phyloP scores from a whole-genome alignment of 2,329 filamentous ascomycete genomes.

The Curvularia sp. region DNA sequence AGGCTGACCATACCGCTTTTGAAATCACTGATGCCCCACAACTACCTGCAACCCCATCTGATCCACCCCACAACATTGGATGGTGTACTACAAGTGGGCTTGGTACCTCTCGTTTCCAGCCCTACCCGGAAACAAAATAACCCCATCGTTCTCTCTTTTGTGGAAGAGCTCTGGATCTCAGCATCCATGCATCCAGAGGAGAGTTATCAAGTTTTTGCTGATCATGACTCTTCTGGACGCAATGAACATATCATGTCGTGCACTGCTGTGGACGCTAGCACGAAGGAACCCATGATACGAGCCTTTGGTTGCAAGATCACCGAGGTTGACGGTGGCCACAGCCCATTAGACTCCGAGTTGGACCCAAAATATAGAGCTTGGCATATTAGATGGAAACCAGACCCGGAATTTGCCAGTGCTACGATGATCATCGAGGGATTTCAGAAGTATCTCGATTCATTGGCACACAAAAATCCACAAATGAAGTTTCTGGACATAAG shows the following conservation, averaged over 20 bases:
- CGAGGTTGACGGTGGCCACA: not conserved
- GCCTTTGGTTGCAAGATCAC: not conserved
- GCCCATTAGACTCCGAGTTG: not conserved
- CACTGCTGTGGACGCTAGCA: not conserved
- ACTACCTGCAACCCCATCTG: not conserved
- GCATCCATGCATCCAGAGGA: not conserved
- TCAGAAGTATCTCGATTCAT: not conserved
- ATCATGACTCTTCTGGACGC: not conserved
- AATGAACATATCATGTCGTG: not conserved
- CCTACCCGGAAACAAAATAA: not conserved
- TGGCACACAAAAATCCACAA: not conserved
- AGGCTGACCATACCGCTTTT: not conserved
- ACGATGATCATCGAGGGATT: not conserved
- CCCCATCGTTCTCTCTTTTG: not conserved
- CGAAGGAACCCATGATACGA: not conserved
- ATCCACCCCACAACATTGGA: conserved; percentile 9
- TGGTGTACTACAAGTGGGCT: not conserved
- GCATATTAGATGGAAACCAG: not conserved
- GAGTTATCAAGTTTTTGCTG: not conserved
- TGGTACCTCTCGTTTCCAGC: not conserved
- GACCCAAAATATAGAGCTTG: not conserved
- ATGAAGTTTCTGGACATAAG: not conserved
- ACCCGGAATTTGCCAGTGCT: not conserved
- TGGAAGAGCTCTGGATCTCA: not conserved
- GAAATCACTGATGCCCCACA: not conserved